Conservation (phyloP, 2,329 filamentous ascomycete genomes). For the Graphium sp. region DNA sequence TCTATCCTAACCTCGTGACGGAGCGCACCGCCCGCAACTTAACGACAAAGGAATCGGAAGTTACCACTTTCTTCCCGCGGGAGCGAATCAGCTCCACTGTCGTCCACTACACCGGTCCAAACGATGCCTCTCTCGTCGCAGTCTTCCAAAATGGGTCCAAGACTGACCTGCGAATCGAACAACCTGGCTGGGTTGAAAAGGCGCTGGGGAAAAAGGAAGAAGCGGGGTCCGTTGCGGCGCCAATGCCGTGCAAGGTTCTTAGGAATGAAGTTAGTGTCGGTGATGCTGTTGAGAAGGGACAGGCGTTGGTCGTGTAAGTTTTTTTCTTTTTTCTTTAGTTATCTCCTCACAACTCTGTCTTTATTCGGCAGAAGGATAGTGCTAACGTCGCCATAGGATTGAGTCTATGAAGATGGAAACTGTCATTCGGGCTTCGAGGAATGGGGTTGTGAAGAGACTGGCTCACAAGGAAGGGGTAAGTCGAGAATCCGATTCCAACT, state of each 20-base stretch:
- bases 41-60: conserved; percentile 10
- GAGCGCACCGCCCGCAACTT: conserved; percentile 13
- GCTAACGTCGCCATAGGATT: conserved; percentile 30
- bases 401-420: conserved; percentile 90
- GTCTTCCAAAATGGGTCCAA: conserved; percentile 58
- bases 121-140: conserved; percentile 38
- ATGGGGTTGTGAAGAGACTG: conserved; percentile 53
- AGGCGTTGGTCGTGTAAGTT: conserved; percentile 66
- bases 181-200: conserved; percentile 71
- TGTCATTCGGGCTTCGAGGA: conserved; percentile 61
- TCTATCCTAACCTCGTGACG: conserved; percentile 25
- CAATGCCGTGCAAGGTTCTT: conserved; percentile 95
- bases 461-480: conserved; percentile 61
- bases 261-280: conserved; percentile 78
- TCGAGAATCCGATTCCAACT: conserved; percentile 4
- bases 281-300: conserved; percentile 66
- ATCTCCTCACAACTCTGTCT: background rate
- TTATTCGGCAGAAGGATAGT: conserved; percentile 12
- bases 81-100: conserved; percentile 69
- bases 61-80: conserved; percentile 67
- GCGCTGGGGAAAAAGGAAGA: conserved; percentile 70
- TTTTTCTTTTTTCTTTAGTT: background rate
- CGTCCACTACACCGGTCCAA: conserved; percentile 34
- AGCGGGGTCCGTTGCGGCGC: conserved; percentile 69
- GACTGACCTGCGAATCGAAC: conserved; percentile 37